Evolutionary conservation across 805 yeast genomes (phyloP).

Genomic region (Teunomyces panamensis): DNA sequence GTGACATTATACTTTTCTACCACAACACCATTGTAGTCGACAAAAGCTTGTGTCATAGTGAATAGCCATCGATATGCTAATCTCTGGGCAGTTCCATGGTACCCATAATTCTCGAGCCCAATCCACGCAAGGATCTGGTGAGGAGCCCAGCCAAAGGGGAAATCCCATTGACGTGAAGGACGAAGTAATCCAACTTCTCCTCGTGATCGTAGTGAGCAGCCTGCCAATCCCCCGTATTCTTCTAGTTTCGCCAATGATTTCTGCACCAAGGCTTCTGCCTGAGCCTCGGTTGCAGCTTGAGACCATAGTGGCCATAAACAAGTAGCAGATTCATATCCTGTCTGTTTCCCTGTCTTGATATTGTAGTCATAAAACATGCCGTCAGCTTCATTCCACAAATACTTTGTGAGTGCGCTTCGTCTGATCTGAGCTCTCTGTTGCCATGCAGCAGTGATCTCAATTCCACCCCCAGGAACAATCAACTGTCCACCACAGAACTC

Average conservation of each 20-base stretch:
- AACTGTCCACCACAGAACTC: slow-evolving; percentile 52
- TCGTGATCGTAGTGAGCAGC: slow-evolving; percentile 74
- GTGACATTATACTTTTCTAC: slow-evolving; percentile 95
- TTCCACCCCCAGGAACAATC: slow-evolving; percentile 17
- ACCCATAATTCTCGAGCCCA: slow-evolving; percentile 76
- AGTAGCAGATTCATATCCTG: slow-evolving; percentile 80
- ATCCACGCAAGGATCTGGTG: slow-evolving; percentile 95
- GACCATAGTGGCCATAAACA: slow-evolving; percentile 93
- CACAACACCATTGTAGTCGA: slow-evolving; percentile 89
- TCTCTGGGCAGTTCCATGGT: slow-evolving; percentile 58
- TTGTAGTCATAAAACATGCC: slow-evolving; percentile 86
- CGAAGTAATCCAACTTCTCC: slow-evolving; percentile 66
- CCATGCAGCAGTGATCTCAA: slow-evolving; percentile 61
- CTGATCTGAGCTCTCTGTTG: slow-evolving; percentile 52
- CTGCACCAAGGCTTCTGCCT: slow-evolving; percentile 61
- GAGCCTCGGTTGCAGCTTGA: slow-evolving; percentile 58
- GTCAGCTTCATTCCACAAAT: slow-evolving; percentile 78
- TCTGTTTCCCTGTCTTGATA: slow-evolving; percentile 51
- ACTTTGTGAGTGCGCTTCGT: slow-evolving; percentile 54
- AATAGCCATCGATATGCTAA: slow-evolving; percentile 85
- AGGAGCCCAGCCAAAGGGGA: slow-evolving; percentile 98
- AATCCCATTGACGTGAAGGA: slow-evolving; percentile 98
- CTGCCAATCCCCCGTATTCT: slow-evolving; percentile 82
- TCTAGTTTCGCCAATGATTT: slow-evolving; percentile 69
- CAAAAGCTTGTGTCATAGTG: slow-evolving; percentile 85